These are phyloP conservation scores for Pseudotsuga menziesii DNA, from an alignment of 75 land plant genomes.

Conservation along the genomic window DNA sequence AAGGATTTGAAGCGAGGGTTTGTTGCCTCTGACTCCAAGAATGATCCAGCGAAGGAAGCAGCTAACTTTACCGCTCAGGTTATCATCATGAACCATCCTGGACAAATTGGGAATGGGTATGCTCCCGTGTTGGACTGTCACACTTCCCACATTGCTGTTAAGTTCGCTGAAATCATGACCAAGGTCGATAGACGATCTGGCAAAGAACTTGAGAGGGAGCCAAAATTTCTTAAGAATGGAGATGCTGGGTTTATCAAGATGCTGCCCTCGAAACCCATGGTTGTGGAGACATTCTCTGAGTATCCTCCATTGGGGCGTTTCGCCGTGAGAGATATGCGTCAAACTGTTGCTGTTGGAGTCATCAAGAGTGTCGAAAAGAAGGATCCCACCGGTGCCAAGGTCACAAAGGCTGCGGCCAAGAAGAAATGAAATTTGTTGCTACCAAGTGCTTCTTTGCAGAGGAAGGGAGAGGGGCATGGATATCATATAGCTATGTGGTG, in stretches of 20 bases:
- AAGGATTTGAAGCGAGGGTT: slow-evolving; percentile 66
- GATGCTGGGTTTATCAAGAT: slow-evolving; percentile 73
- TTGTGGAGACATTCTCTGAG: slow-evolving; percentile 62
- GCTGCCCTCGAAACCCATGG: slow-evolving; percentile 79
- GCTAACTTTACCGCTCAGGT: slow-evolving; percentile 51
- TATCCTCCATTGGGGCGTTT: slow-evolving; percentile 78
- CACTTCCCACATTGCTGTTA: slow-evolving; percentile 61
- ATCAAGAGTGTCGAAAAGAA: slow-evolving; percentile 61
- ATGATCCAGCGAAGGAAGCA: slow-evolving; percentile 52
- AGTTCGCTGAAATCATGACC: slow-evolving; percentile 55
- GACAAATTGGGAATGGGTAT: slow-evolving; percentile 51
- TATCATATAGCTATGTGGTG: not conserved
- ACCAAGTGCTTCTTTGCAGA: not conserved
- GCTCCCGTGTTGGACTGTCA: slow-evolving; percentile 65
- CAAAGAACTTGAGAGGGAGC: slow-evolving; percentile 69
- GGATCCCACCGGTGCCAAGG: slow-evolving; percentile 52
- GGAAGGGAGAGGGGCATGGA: not conserved
- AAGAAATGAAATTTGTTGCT: slow-evolving; percentile 25
- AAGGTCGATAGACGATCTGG: slow-evolving; percentile 70
- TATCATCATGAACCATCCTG: slow-evolving; percentile 59
- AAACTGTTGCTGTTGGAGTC: slow-evolving; percentile 64
- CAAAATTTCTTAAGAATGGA: slow-evolving; percentile 69
- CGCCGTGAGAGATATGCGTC: slow-evolving; percentile 72
- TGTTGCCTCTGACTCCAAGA: slow-evolving; percentile 65
- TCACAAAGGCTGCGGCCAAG: slow-evolving; percentile 44